Conservation (phyloP, 139 green algal species). For the Klebsormidium nitens region DNA sequence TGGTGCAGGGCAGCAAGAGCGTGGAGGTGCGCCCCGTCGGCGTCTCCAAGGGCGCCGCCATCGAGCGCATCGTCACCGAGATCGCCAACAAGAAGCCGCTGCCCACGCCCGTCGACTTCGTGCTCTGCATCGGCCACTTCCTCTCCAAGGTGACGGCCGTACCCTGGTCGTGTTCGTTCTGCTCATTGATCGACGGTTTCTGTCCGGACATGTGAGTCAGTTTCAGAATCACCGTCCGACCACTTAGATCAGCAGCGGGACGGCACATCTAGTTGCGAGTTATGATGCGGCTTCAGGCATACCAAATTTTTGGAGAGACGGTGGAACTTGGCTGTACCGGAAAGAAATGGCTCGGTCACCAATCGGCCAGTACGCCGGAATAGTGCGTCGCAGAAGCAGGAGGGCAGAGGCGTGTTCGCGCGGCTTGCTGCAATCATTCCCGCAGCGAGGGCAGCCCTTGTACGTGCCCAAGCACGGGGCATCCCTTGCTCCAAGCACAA, state of each 20-base stretch:
- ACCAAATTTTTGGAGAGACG: no score
- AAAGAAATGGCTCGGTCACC: no score
- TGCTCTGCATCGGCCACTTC: constrained; percentile 77
- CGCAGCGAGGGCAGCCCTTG: not conserved
- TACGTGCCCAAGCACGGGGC: constrained; percentile 3
- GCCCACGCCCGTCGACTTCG: constrained; percentile 45
- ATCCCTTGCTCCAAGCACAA: no score
- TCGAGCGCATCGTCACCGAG: constrained; percentile 69
- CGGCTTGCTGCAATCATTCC: not conserved
- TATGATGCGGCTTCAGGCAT: not conserved
- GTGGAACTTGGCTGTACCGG: no score
- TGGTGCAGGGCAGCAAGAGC: constrained; percentile 77
- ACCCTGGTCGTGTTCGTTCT: not conserved
- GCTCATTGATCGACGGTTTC: not conserved
- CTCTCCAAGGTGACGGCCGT: constrained; percentile 50
- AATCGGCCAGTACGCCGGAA: no score
- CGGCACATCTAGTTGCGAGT: not conserved
- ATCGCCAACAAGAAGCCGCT: constrained; percentile 51
- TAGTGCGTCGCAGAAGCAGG: no score
- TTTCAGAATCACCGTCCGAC: not conserved
- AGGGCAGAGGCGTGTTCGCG: no score
- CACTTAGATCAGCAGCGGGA: not conserved
- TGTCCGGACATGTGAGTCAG: not conserved
- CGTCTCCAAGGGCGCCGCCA: constrained; percentile 83
- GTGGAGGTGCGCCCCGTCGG: constrained; percentile 87